Evolutionary conservation across 1,284 basidiomycete genomes (phyloP), one percentile per base, ranked within the genome.

Genomic region (Ustilago loliicola): DNA sequence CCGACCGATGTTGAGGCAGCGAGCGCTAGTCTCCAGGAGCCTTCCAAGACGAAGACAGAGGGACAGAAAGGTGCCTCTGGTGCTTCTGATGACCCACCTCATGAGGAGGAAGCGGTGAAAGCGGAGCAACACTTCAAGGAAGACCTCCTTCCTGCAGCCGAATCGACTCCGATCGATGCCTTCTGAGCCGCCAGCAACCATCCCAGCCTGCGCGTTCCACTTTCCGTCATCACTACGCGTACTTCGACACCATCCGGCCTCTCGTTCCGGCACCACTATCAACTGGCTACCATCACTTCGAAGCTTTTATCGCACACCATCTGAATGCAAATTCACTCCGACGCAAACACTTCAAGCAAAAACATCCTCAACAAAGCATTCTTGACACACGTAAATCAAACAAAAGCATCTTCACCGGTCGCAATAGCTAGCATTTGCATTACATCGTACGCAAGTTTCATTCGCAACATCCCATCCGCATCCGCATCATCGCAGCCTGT

Each of bases 121-220:
- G 42, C 9, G 8, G 17, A 36, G n/a, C 55, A 51, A 23, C 60
- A 55, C 4, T 63, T 61, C 40, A 59, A 42, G 10, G 42, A 62
- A 3, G 60, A 66, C 8, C 60, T 66, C 3, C 38, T 59, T 21
- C 27, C 32, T 25, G 60, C 48, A 23, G 51, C 60, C 2, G 64
- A 72, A 8, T n/a, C 23, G 2, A 62, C 32, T 4, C 34, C 30
- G n/a, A 54, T 63, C 29, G 69, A 72, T 29, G 30, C 48, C 30
- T 40, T 66, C 19, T 72, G 60, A 66, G 40, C 6, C 17, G 6
- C 38, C 4, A 5, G 47, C 52, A 48, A 56, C 40, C 17, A 65
- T 27, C 42, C 15, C 42, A 21, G 7, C 21, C n/a, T n/a, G n/a
- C n/a, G n/a, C n/a, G n/a, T n/a, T n/a, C n/a, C n/a, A 17, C 6